phyloP scores from a whole-genome alignment of 2,329 filamentous ascomycete species.

The Beauveria pseudobassiana region DNA sequence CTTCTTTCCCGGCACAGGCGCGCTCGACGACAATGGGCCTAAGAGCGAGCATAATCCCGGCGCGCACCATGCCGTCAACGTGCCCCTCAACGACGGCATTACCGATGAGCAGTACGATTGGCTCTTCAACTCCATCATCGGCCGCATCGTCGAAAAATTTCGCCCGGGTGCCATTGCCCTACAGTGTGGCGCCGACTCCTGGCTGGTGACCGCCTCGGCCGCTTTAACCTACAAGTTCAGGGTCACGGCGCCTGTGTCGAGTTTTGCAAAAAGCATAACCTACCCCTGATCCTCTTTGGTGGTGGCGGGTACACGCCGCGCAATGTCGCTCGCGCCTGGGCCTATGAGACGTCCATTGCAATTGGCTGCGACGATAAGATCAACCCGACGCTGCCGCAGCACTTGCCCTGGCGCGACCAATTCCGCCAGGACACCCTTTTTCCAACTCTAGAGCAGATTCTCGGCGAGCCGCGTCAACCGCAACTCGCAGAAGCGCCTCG shows the following conservation, averaged over 20 bases:
- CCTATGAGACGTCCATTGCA: constrained; percentile 89
- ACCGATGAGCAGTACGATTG: constrained; percentile 81
- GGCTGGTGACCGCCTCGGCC: constrained; percentile 84
- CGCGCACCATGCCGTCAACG: constrained; percentile 83
- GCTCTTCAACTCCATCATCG: constrained; percentile 77
- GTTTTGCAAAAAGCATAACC: constrained; percentile 71
- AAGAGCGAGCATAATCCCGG: constrained; percentile 77
- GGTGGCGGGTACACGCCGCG: constrained; percentile 94
- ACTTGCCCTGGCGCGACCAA: constrained; percentile 79
- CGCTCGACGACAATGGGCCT: constrained; percentile 76
- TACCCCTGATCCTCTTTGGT: constrained; percentile 85
- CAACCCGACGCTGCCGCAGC: constrained; percentile 62
- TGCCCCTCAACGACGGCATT: constrained; percentile 84
- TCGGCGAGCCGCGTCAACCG: constrained; percentile 67
- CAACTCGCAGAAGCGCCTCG: constrained; percentile 68
- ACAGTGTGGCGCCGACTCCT: constrained; percentile 95
- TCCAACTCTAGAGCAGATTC: constrained; percentile 68
- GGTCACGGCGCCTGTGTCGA: constrained; percentile 88
- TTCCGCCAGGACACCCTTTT: constrained; percentile 86
- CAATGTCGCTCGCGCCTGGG: constrained; percentile 95
- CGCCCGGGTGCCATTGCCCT: constrained; percentile 86
- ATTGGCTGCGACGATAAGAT: constrained; percentile 68
- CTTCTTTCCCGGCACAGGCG: constrained; percentile 91
- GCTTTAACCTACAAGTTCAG: constrained; percentile 94
- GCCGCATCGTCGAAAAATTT: constrained; percentile 72